Evolutionary conservation across 495 filamentous ascomycete species (phyloP), one percentile per base, ranked within the genome.

Genomic region (Hypoxylon crocopeplum): DNA sequence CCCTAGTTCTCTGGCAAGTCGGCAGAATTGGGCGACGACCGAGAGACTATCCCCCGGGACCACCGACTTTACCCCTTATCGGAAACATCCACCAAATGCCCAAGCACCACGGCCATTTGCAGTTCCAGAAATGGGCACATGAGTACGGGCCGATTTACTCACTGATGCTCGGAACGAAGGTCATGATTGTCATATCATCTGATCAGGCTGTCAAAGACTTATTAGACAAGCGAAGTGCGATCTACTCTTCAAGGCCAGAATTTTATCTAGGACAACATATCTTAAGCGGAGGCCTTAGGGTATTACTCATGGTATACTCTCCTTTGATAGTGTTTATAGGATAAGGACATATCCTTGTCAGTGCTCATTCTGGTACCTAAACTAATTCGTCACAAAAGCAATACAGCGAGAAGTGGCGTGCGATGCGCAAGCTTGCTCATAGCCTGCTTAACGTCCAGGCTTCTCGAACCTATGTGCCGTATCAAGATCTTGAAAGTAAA

Each of bases 91-190:
- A 74, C 37, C 51, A 19, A 3, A 55, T 55, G 22, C 51, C 51
- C 13, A 36, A 34, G 68, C 62, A 69, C 62, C 55, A 20, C 5
- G 5, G 7, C 12, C 72, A 75, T 63, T 60, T 75, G 16, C 70
- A 75, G 22, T 73, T 75, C 41, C 64, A 73, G 51, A 73, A 69
- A 27, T 75, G 70, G 72, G 72, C 70, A 24, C 62, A 61, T 13
- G 66, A 75, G 39, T 75, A 73, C 48, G 72, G 72, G 30, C 72
- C 72, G 3, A 56, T 75, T 21, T 75, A 73, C 65, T 68, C 63
- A 29, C 56, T 75, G 29, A 74, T 75, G 30, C 69, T 75, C 20
- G 72, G 71, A 13, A 71, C 71, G 48, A 72, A 72, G 53, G 54
- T 46, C 21, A 48, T 74, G 50, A 49, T 75, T 13, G 68, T 75